A percentile compares a stretch with the other conserved stretches of the same genome.
phyloP scores from a whole-genome alignment of 805 yeast genomes.

The Yarrowia yakushimensis region DNA sequence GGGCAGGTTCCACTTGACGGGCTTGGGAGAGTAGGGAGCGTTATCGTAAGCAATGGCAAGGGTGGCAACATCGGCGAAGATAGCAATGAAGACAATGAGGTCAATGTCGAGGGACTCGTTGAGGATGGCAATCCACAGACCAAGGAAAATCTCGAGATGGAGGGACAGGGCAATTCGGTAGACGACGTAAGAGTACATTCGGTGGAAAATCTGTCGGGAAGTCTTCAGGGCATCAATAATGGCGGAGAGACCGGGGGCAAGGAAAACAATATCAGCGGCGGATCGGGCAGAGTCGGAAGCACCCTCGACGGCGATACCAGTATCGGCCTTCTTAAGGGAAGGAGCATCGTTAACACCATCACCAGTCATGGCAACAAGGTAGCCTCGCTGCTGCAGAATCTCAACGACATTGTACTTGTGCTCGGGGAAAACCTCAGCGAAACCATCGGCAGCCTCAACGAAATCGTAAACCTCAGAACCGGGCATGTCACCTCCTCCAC shows the following conservation, averaged over 20 bases:
- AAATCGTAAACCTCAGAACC: constrained; percentile 64
- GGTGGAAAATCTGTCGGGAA: constrained; percentile 96
- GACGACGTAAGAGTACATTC: constrained; percentile 97
- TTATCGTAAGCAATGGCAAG: constrained; percentile 83
- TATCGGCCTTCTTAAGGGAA: constrained; percentile 65
- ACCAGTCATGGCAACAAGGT: constrained; percentile 68
- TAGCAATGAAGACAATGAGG: constrained; percentile 93
- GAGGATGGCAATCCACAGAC: constrained; percentile 94
- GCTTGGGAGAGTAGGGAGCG: constrained; percentile 89
- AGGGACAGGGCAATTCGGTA: constrained; percentile 95
- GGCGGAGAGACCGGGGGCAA: constrained; percentile 61
- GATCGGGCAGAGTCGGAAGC: constrained; percentile 47
- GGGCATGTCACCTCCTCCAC: constrained; percentile 64
- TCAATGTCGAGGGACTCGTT: constrained; percentile 82
- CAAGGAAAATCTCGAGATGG: constrained; percentile 91
- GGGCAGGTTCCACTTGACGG: constrained; percentile 96
- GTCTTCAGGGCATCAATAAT: constrained; percentile 70
- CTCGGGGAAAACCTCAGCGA: constrained; percentile 69
- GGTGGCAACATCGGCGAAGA: constrained; percentile 82
- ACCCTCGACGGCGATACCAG: constrained; percentile 79
- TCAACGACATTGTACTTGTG: constrained; percentile 66
- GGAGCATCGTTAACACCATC: constrained; percentile 70
- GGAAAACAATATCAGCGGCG: constrained; percentile 46
- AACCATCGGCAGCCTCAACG: constrained; percentile 91
- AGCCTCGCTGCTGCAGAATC: constrained; percentile 60